These are phyloP conservation scores for Gelatoporia subvermispora DNA, from an alignment of 768 basidiomycete species.

Conservation along the genomic window DNA sequence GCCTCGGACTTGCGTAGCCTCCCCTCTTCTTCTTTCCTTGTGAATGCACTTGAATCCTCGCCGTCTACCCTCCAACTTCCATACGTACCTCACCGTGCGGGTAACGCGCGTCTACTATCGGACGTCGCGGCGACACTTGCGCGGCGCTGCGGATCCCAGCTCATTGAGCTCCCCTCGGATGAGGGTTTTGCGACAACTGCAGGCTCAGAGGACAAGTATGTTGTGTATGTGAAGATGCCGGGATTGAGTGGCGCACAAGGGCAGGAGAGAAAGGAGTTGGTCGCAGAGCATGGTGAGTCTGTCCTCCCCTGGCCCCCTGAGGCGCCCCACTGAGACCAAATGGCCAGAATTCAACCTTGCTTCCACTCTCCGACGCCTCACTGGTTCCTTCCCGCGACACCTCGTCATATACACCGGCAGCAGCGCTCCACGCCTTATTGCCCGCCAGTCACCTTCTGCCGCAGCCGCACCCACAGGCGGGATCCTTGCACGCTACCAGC, in stretches of 20 bases:
- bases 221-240: conserved; percentile 55
- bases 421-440: conserved; percentile 29
- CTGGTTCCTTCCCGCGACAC: conserved; percentile 49
- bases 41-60: conserved; percentile 41
- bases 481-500: conserved; percentile 69
- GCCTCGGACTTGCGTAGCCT: conserved; percentile 71
- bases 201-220: conserved; percentile 35
- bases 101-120: conserved; percentile 24
- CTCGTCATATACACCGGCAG: conserved; percentile 66
- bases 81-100: conserved; percentile 38
- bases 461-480: conserved; percentile 39
- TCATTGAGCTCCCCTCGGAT: conserved; percentile 26
- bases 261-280: conserved; percentile 39
- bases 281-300: conserved; percentile 49
- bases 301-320: background rate
- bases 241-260: conserved; percentile 34
- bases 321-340: background rate
- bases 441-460: conserved; percentile 33
- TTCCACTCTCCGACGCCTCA: conserved; percentile 44
- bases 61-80: conserved; percentile 59
- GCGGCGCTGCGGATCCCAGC: conserved; percentile 47
- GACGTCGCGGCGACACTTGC: conserved; percentile 42
- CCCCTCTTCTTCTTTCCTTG: conserved; percentile 44
- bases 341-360: conserved; percentile 21
- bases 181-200: no score